These are phyloP conservation scores for Avena atlantica DNA, from an alignment of 176 grass and related monocot species.

Conservation along the genomic window DNA sequence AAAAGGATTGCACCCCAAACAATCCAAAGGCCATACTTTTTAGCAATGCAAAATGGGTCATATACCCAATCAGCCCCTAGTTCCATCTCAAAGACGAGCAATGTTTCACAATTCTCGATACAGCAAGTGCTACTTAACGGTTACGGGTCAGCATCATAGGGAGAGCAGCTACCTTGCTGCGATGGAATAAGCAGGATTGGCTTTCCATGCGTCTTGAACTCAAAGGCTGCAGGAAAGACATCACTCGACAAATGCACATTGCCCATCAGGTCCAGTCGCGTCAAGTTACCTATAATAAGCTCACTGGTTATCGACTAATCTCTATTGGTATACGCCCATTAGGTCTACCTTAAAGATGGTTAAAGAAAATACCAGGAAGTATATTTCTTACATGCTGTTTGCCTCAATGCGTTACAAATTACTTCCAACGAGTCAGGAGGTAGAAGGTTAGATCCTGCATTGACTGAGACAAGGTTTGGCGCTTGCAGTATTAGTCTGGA, in stretches of 20 bases:
- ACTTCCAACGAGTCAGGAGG: conserved; percentile 58
- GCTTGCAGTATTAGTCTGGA: conserved; percentile 54
- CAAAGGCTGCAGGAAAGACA: conserved; percentile 34
- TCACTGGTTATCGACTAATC: conserved; percentile 2
- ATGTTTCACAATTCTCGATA: conserved; percentile 3
- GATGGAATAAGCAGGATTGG: conserved; percentile 47
- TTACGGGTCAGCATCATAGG: conserved; percentile 62
- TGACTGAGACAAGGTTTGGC: conserved; percentile 44
- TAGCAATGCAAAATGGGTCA: not conserved
- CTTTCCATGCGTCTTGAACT: conserved; percentile 55
- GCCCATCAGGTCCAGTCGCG: conserved; percentile 48
- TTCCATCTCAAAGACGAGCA: not conserved
- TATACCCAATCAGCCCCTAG: not conserved
- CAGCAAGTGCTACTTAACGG: conserved; percentile 6
- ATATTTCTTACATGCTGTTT: conserved; percentile 44
- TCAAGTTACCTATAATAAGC: conserved; percentile 50
- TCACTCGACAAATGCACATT: conserved; percentile 46
- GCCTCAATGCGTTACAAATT: conserved; percentile 51
- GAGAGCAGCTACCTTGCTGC: not conserved
- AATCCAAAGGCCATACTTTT: not conserved
- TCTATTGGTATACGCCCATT: not conserved
- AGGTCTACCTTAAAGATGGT: not conserved
- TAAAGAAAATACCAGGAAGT: not conserved
- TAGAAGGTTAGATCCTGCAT: conserved; percentile 60
- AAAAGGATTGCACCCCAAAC: not conserved